Evolutionary conservation across 108 stramenopile genomes (phyloP), one percentile per base, ranked within the genome.

Genomic region (Skeletonema grethae): DNA sequence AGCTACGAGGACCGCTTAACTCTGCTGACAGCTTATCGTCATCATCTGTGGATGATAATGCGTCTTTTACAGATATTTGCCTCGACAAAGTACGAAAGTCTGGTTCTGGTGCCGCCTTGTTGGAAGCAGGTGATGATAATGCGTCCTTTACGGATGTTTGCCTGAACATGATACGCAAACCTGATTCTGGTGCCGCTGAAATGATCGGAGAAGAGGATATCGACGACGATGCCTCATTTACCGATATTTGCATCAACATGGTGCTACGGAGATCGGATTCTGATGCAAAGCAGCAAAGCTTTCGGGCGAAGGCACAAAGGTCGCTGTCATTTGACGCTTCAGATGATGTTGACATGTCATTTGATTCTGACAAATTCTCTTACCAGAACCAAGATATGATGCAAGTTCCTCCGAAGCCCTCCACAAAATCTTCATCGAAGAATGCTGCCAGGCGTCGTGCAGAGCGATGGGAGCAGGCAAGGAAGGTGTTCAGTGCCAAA

Each of bases 141-240:
- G 50, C 50, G 8, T 53, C 50, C 6, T 53, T 53, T n/a, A 53
- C 50, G n/a, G 50, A 53, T 9, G 22, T 53, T 53, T 53, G 50
- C 7, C 50, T 53, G 3, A 53, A 53, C 22, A 53, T 53, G 50
- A 15, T 53, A 9, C 50, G 50, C 4, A 53, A 53, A 22, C 22
- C 50, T 22, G 50, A 53, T n/a, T 53, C 50, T 53, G 50, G 50
- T 53, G 50, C 50, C 22, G 50, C 20, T 16, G 50, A 53, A 22
- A 22, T 53, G 3, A 5, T 7, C 50, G 50, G 9, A 8, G 5
- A 53, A 53, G 50, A 53, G 15, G 50, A 53, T 9, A 22, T 53
- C 7, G 50, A 53, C 7, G 50, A 53, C 50, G 50, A 53, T 53
- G 50, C 50, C 4, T 53, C 50, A 22, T 53, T 53, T 53, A 53